Percentiles rank a stretch among this genome's conserved stretches.
Evolutionary conservation across 2,329 filamentous ascomycete species (phyloP).

Genomic region (Diaporthe helianthi): DNA sequence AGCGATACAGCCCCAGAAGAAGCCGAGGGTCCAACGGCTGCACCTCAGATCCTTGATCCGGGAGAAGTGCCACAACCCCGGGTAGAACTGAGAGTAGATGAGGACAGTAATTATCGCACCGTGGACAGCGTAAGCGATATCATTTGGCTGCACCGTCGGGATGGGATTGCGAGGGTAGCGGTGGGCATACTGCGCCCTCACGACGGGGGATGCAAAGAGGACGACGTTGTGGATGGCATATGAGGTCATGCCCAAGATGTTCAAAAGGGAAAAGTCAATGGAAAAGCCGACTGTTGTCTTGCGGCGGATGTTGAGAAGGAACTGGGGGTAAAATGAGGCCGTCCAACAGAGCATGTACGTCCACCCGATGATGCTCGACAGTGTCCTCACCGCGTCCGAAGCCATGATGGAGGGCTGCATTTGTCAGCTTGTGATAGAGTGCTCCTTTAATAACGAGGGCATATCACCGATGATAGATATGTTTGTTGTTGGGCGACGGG

Average conservation of each 20-base stretch:
- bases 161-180: conserved; percentile 16
- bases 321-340: conserved; percentile 16
- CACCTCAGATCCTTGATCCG: not conserved
- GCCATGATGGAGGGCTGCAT: not conserved
- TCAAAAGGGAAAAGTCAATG: conserved; percentile 26
- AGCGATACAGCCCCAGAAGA: conserved; percentile 25
- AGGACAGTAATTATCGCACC: conserved; percentile 18
- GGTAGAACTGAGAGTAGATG: conserved; percentile 32
- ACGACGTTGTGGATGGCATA: conserved; percentile 20
- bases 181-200: conserved; percentile 26
- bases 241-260: conserved; percentile 23
- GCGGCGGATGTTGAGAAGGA: conserved; percentile 26
- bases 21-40: conserved; percentile 9
- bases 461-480: too few species aligned
- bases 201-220: conserved; percentile 1
- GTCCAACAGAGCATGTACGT: conserved; percentile 30
- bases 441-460: not conserved
- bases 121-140: conserved; percentile 29
- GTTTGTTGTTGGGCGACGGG: too few species aligned
- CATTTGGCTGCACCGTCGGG: conserved; percentile 28
- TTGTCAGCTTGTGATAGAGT: not conserved
- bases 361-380: conserved; percentile 27
- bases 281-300: conserved; percentile 20
- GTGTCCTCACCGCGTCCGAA: conserved; percentile 1
- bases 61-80: conserved; percentile 13